Percentiles rank a stretch among this genome's conserved stretches.
Evolutionary conservation across 2,329 filamentous ascomycete species (phyloP).

Genomic region (Talaromyces piceae): DNA sequence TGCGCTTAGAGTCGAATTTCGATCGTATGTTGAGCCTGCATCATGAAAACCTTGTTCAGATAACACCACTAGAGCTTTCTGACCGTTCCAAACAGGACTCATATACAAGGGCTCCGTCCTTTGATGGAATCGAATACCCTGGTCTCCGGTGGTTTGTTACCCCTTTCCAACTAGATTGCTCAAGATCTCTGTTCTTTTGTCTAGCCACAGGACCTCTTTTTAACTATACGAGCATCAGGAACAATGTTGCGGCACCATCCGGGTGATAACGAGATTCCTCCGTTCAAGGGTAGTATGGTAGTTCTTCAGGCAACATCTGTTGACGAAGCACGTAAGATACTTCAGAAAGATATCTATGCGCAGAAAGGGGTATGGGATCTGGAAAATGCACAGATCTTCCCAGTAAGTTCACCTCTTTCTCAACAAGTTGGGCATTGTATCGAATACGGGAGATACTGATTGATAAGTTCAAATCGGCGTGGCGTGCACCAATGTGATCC

Average conservation of each 20-base stretch:
- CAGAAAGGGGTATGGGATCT: conserved; percentile 72
- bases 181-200: not conserved
- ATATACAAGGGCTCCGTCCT: conserved; percentile 51
- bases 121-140: conserved; percentile 49
- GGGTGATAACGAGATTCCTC: conserved; percentile 51
- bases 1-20: conserved; percentile 52
- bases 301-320: conserved; percentile 59
- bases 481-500: not conserved
- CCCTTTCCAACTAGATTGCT: not conserved
- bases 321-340: conserved; percentile 59
- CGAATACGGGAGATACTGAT: not conserved
- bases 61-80: not conserved
- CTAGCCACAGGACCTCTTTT: not conserved
- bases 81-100: conserved; percentile 29
- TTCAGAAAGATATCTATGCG: conserved; percentile 68
- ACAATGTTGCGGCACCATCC: conserved; percentile 59
- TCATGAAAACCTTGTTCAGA: not conserved
- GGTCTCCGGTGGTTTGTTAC: conserved; percentile 57
- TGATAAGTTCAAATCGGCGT: not conserved
- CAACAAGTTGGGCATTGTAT: not conserved
- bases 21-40: conserved; percentile 19
- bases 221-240: conserved; percentile 36
- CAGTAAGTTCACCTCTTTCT: conserved; percentile 19
- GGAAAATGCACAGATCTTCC: conserved; percentile 48
- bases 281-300: conserved; percentile 67